Base-by-base conservation (phyloP, 805 yeast genomes). In the Metschnikowia hibisci region DNA sequence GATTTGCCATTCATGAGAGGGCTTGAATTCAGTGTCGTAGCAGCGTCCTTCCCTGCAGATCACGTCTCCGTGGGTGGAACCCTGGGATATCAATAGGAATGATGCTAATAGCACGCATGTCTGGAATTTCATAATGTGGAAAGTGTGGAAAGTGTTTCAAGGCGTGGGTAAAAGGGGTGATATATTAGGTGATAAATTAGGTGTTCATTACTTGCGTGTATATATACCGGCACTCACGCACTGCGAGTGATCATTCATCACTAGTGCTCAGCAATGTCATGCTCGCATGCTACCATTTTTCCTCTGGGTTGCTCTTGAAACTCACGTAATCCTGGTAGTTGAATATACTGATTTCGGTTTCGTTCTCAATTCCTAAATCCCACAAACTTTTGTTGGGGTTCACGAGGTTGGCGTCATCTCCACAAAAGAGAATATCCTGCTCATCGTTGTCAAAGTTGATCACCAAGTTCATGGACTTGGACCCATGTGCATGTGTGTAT, bases 401-500 rank as follows among this genome's bases (percentile, higher is more conserved):
- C 9, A 42, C 46, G 12, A 31, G 10, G 13, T 44, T 34, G 2
- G 45, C 52, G 4, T 42, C 51, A 12, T 47, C 55, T 1, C 55
- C 58, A 33, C 64, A 55, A 26, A 47, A 54, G 39, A 70, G 51
- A 12, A 86, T 68, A 89, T 95, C 85, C 44, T 81, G 83, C 5
- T 82, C 85, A 50, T 70, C 74, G 56, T 90, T 82, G 22, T 87
- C 96, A 61, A 93, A 77, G 61, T 93, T 93, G 49, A 93, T 85
- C 36, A 89, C 93, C 52, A 93, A 72, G 58, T 93, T 89, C 80
- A 89, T 84, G 2, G 96, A 87, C 66, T 93, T 93, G 25, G 96
- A 78, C 10, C 95, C 93, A 62, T 91, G 98, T 0, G 99, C 98
- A 59, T 88, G 89, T 23, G 96, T 85, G 66, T 93, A 93, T 6